Base-by-base conservation (phyloP, 169 alveolate species). In the Plasmodium knowlesi region DNA sequence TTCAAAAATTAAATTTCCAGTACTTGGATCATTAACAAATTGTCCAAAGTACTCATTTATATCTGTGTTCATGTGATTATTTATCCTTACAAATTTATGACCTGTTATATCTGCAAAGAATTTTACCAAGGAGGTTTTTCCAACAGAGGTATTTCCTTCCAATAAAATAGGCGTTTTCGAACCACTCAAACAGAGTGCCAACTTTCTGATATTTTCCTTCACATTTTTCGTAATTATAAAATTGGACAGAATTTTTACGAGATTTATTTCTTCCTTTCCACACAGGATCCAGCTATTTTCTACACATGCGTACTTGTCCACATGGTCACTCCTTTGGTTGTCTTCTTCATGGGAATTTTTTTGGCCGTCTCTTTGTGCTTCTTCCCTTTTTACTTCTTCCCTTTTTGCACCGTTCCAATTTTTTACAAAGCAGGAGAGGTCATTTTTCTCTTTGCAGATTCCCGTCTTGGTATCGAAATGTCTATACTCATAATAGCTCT, bases 91-190 rank as follows among this genome's bases (percentile, higher is more conserved):
- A 88, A 98, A 98, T 88, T 97, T 97, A 94, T 99, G 99, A 3
- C 99, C 99, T 16, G 99, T 97, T 5, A 98, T 95, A 34, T 96
- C 97, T 0, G 99, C 99, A 72, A 99, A 95, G 96, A 98, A 99
- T 71, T 98, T 97, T 9, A 99, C 99, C 83, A 99, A 94, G 8
- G 99, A 98, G 10, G 99, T 99, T 95, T 99, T 99, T 19, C 99
- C 99, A 3, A 99, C 99, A 8, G 99, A 98, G 16, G 99, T 99
- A 1, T 99, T 99, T 1, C 99, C 99, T 95, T 99, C 99, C 84
- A 99, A 97, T 83, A 99, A 97, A 22, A 99, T 97, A 4, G 99
- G 99, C 61, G 99, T 98, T 37, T 99, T 96, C 67, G 98, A 96
- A 2, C 99, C 99, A 84, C 98, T 97, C 86, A 98, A 91, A 72